Evolutionary conservation across 495 filamentous ascomycete genomes (phyloP), one percentile per base, ranked within the genome.

Genomic region (Parathielavia appendiculata): DNA sequence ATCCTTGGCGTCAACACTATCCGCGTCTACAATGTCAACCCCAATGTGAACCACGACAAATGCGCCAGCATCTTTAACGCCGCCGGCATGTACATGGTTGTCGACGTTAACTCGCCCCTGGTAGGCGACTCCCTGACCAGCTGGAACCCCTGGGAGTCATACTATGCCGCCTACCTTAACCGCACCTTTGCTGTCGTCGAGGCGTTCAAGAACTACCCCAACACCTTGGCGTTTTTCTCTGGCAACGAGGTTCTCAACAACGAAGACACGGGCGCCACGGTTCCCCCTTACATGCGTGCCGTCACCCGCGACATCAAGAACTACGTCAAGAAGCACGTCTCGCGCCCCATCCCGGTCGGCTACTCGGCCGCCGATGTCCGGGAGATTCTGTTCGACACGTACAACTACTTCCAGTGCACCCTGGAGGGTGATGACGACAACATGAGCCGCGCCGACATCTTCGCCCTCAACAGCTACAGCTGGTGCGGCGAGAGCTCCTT

Each of bases 181-280:
- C 86, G 91, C 66, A 89, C 90, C 58, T 97, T 96, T 71, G 85
- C 84, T 66, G 80, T 97, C 41, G 89, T 97, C 30, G 92, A 97
- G 76, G 88, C 87, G 34, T 97, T 97, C 86, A 92, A 92, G 77
- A 80, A 81, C 71, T 97, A 89, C 72, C 89, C 90, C 59, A 97
- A 97, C 74, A 84, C 86, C 3, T 76, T 96, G n/a, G 87, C 81
- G 50, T 96, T 96, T 81, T 95, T 97, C 71, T 82, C 89, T 39
- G 92, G 89, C 48, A 97, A 97, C 73, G 92, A 97, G 74, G 87
- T 96, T 52, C 92, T 97, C 70, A 88, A 95, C 63, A 79, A 89
- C 68, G 73, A 76, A 11, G 61, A 67, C 40, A 83, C 78, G 1
- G 79, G 72, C n/a, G 59, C 71, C 44, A 70, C 68, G 16, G 83